Conservation (phyloP, 352 stramenopile genomes). For the Pythium aphanidermatum region DNA sequence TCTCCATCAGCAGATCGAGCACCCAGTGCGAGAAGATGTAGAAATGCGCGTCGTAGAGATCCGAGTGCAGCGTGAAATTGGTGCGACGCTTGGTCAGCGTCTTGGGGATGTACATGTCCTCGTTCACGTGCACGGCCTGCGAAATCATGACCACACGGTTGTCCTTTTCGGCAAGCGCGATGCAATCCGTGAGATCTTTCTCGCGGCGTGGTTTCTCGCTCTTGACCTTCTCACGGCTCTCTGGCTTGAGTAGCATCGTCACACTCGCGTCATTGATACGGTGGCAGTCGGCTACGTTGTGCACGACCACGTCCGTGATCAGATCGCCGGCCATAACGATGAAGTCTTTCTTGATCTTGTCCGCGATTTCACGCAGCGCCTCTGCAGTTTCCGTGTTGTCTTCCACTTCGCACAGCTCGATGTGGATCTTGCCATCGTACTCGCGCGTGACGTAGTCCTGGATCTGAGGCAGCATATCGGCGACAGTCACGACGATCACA, state of each 20-base stretch:
- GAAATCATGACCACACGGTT: conserved; percentile 64
- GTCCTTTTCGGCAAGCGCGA: conserved; percentile 60
- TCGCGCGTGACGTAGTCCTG: conserved; percentile 72
- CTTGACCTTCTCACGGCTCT: conserved; percentile 36
- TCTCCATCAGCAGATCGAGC: conserved; percentile 66
- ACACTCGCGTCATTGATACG: conserved; percentile 78
- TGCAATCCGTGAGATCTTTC: conserved; percentile 81
- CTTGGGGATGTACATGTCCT: conserved; percentile 76
- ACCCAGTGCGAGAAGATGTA: conserved; percentile 87
- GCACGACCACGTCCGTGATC: conserved; percentile 71
- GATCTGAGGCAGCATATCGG: conserved; percentile 52
- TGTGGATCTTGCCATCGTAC: conserved; percentile 77
- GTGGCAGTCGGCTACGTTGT: conserved; percentile 78
- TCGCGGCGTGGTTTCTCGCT: conserved; percentile 69
- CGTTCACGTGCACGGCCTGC: conserved; percentile 75
- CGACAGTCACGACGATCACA: conserved; percentile 61
- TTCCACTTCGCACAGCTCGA: conserved; percentile 65
- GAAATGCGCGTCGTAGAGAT: conserved; percentile 78
- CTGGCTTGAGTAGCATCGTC: conserved; percentile 76
- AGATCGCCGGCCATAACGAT: conserved; percentile 77
- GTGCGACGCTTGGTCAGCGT: conserved; percentile 64
- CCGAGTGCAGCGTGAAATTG: conserved; percentile 69
- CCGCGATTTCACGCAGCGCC: conserved; percentile 55
- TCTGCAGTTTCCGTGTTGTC: conserved; percentile 73
- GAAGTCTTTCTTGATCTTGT: conserved; percentile 80